These are phyloP conservation scores for Phaeotremella fagi DNA, from an alignment of 768 basidiomycete genomes.

Conservation along the genomic window DNA sequence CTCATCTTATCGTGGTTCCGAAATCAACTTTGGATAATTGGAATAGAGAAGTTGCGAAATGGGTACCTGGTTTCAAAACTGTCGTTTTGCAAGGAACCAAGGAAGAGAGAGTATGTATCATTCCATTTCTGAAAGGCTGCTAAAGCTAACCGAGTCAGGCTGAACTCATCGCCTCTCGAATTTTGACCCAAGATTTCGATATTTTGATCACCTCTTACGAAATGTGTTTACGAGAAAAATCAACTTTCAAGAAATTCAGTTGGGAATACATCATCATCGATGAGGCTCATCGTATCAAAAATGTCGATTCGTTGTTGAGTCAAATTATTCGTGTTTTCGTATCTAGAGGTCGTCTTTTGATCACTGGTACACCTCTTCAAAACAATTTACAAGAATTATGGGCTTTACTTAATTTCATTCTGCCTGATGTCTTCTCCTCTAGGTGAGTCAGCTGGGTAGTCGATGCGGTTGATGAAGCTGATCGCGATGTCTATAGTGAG, in stretches of 20 bases:
- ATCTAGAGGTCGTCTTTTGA: slow-evolving; percentile 81
- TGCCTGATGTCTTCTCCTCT: slow-evolving; percentile 84
- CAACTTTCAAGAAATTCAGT: slow-evolving; percentile 84
- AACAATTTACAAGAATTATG: slow-evolving; percentile 97
- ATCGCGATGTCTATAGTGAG: slow-evolving; percentile 49
- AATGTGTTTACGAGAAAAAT: slow-evolving; percentile 91
- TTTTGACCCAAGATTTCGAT: slow-evolving; percentile 84
- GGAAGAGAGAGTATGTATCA: slow-evolving; percentile 65
- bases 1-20: slow-evolving; percentile 95
- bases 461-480: too few species aligned
- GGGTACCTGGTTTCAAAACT: slow-evolving; percentile 83
- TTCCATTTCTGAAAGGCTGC: neutral
- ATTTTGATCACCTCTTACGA: slow-evolving; percentile 96
- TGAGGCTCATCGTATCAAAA: slow-evolving; percentile 98
- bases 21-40: slow-evolving; percentile 98
- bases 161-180: slow-evolving; percentile 67
- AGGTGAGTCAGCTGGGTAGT: slow-evolving; percentile 24
- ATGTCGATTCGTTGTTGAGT: slow-evolving; percentile 89
- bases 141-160: slow-evolving; percentile 47
- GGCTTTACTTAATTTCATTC: slow-evolving; percentile 92
- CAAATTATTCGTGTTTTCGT: slow-evolving; percentile 90
- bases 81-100: slow-evolving; percentile 78
- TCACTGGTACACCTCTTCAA: slow-evolving; percentile 94
- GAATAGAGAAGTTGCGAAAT: slow-evolving; percentile 83
- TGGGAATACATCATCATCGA: slow-evolving; percentile 99